Base-by-base conservation (phyloP, 2,329 filamentous ascomycete species). In the Nemania sp. region DNA sequence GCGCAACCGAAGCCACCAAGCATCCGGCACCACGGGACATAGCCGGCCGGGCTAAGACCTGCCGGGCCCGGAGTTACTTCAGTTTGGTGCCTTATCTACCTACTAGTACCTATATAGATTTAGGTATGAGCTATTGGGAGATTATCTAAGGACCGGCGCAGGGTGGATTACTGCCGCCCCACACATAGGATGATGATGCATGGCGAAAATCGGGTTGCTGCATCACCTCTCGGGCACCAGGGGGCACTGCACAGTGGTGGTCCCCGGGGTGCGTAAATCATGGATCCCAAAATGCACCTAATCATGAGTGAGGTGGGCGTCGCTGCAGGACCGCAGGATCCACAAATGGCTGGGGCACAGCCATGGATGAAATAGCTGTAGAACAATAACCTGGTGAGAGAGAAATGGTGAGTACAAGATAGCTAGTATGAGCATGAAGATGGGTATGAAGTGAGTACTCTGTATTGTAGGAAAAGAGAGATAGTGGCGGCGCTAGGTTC, bases 281-380 rank as follows among this genome's bases (percentile, higher is more conserved):
- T 64, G 61, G 61, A 38, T n/a, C 43, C 54, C 11, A 47, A 27
- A 53, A 49, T 24, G 29, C 22, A n/a, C 22, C n/a, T 54, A 22
- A 22, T 63, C 13, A 70, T 35, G 61, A 35, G 10, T 22, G 22
- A 57, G 32, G 54, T 24, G 55, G 60, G 55, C 53, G 75, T 58
- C 69, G 76, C 67, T 76, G 73, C 59, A 78, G 67, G 52, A 74
- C 68, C 3, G 70, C 59, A 18, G 77, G 77, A 62, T 79, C 75
- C 59, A 79, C 75, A 66, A 79, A 79, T 4, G 77, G 77, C 58
- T 78, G 77, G 54, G 76, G 66, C 41, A 77, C 76, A 10, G 74
- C 75, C 5, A 55, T 72, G 22, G 76, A 75, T 2, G 69, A 74
- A 56, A 79, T 74, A 57, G 74, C 70, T n/a, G 70, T 69, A 20